Evolutionary conservation across 805 yeast genomes (phyloP), one percentile per base, ranked within the genome.

Genomic region (Cyberlindnera saturnus): DNA sequence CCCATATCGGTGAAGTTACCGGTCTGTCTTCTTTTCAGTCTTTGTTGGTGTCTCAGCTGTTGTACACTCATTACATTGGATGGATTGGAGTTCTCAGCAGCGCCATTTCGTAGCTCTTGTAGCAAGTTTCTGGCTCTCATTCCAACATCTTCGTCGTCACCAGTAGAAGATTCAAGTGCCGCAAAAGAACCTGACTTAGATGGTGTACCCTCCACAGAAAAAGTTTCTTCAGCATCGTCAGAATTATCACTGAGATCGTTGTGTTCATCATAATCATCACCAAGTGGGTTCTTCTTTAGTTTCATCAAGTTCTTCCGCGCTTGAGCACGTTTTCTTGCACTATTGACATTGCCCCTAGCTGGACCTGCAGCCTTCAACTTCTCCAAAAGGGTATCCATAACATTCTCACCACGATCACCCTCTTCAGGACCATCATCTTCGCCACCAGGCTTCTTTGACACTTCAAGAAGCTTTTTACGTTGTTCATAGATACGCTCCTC

Each of bases 291-390:
- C 6, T 56, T 55, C 39, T 61, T 58, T 34, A 63, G 63, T 34
- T 73, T 77, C 46, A 73, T 53, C 52, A 79, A 61, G 40, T 81
- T 82, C 56, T 74, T 80, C 50, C 89, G 76, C 44, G 87, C 83
- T 52, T 81, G 69, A 1, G 91, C 95, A 42, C 93, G 71, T 54
- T 87, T 79, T 54, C 95, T 71, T 0, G 96, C 95, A 4, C 88
- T 77, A 2, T 86, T 69, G 1, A 93, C 78, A 48, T 89, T 93
- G 6, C 86, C 80, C 48, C 80, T 79, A 5, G 80, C 65, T 10
- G 93, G 86, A 1, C 91, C 95, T 0, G 93, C 86, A 15, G 90
- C 89, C 57, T 89, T 83, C 56, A 93, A 74, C 57, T 85, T 87
- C 60, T 89, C 95, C 45, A 93, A 71, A 39, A 93, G 69, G 31